Evolutionary conservation across 768 basidiomycete species (phyloP).

Genomic region (Lentinula sp.): DNA sequence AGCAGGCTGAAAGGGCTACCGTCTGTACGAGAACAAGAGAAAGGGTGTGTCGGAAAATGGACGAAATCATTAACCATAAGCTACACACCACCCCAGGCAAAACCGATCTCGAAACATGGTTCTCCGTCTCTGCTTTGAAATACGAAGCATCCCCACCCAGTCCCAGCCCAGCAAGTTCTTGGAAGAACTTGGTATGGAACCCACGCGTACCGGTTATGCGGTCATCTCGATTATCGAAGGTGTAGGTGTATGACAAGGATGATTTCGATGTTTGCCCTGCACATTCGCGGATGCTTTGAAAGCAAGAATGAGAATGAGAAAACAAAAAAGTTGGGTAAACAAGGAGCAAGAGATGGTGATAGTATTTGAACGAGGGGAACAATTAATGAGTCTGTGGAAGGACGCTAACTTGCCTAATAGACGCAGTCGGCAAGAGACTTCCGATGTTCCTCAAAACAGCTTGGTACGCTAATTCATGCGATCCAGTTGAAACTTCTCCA

Average conservation of each 20-base stretch:
- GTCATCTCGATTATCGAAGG: conserved; percentile 71
- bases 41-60: neutral
- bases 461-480: conserved; percentile 84
- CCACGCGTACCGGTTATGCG: conserved; percentile 58
- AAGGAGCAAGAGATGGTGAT: too few relatives aligned
- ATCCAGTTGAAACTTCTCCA: conserved; percentile 29
- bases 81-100: conserved; percentile 51
- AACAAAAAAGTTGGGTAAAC: neutral
- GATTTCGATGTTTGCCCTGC: conserved; percentile 83
- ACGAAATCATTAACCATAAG: neutral
- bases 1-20: conserved; percentile 64
- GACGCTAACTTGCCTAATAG: conserved; percentile 56
- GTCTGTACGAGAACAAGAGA: conserved; percentile 39
- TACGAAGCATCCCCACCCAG: conserved; percentile 76
- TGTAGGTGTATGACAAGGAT: conserved; percentile 70
- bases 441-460: conserved; percentile 72
- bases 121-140: conserved; percentile 67
- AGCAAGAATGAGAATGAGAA: neutral
- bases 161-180: conserved; percentile 75
- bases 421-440: conserved; percentile 67
- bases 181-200: conserved; percentile 51
- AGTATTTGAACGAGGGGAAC: too few relatives aligned
- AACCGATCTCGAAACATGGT: conserved; percentile 54
- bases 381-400: too few relatives aligned
- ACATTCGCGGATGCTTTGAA: conserved; percentile 70